Base-by-base conservation (phyloP, 2,329 filamentous ascomycete genomes). In the Aureobasidium mangrovei region DNA sequence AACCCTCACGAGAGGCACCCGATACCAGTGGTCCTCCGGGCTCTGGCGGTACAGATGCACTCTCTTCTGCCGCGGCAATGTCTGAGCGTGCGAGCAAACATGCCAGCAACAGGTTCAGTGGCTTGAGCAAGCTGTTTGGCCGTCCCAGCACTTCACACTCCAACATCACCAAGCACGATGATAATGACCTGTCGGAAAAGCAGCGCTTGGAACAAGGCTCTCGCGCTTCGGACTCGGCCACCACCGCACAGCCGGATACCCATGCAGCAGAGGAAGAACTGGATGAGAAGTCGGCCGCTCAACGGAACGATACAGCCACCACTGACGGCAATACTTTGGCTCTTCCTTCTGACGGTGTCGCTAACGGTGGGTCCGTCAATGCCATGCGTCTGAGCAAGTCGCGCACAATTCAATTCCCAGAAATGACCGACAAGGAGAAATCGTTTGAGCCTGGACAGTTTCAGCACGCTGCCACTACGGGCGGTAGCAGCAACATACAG, bases 1-100 rank as follows among this genome's bases (percentile, higher is more conserved):
- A 65, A 69, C 77, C 68, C 56, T 69, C 74, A 36, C 71, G 75
- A 57, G 72, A 77, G 38, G 70, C 72, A 4, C 70, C 71, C 2
- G 69, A 71, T n/a, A 72, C 75, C 57, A 73, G 72, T 18, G 75
- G 75, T 2, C 75, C 77, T 31, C 72, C 74, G 28, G 76, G 75
- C 3, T 64, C 70, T 33, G 68, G 66, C 10, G 66, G 60, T 5
- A 58, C 60, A 29, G 60, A 61, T 39, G 49, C 59, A 9, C 48
- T 60, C 6, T 46, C 47, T 12, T 48, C 57, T 2, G 48, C 49
- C 26, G 41, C 53, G 2, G 39, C 27, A 33, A n/a, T 41, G n/a
- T 55, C 53, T 12, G 52, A 54, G 2, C 39, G 53, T 7, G 46
- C 40, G 3, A 56, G 40, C 18, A 53, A 56, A 44, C 35, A 45